Evolutionary conservation across 768 basidiomycete genomes (phyloP).

Genomic region (Gloeostereum incarnatum): DNA sequence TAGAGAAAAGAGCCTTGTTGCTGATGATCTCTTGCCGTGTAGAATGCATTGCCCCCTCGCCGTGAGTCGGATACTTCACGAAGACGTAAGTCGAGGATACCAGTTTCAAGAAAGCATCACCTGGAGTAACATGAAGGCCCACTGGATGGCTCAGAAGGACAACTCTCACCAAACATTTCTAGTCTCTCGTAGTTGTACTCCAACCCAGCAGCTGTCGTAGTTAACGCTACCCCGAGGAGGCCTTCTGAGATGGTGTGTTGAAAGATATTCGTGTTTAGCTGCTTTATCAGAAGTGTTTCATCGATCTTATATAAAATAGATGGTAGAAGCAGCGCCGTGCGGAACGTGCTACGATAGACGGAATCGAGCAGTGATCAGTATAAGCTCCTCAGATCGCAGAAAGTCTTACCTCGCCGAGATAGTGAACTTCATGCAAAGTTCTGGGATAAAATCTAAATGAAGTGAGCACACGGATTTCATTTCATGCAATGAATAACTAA

Average conservation of each 20-base stretch:
- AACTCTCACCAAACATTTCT: conserved; percentile 64
- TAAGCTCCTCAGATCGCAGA: background rate
- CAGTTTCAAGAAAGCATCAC: conserved; percentile 81
- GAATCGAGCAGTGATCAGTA: conserved; percentile 1
- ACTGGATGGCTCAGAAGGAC: background rate
- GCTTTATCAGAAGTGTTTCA: conserved; percentile 65
- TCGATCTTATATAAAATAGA: conserved; percentile 68
- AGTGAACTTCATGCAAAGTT: conserved; percentile 63
- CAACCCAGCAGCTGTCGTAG: conserved; percentile 57
- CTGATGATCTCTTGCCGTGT: conserved; percentile 64
- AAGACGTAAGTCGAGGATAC: conserved; percentile 67
- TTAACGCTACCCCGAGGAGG: conserved; percentile 56
- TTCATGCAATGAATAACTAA: conserved; percentile 21
- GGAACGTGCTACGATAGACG: conserved; percentile 41
- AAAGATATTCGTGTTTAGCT: conserved; percentile 67
- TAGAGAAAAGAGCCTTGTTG: conserved; percentile 55
- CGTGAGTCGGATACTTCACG: conserved; percentile 51
- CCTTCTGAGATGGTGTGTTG: conserved; percentile 50
- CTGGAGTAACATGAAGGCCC: conserved; percentile 22
- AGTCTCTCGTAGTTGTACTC: conserved; percentile 79
- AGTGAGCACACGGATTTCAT: background rate
- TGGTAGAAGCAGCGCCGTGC: conserved; percentile 63
- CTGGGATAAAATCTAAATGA: conserved; percentile 69
- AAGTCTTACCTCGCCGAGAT: conserved; percentile 58
- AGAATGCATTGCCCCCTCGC: conserved; percentile 61